Evolutionary conservation across 139 green algal species (phyloP), one percentile per base, ranked within the genome.

Genomic region (Trebouxia sp.): DNA sequence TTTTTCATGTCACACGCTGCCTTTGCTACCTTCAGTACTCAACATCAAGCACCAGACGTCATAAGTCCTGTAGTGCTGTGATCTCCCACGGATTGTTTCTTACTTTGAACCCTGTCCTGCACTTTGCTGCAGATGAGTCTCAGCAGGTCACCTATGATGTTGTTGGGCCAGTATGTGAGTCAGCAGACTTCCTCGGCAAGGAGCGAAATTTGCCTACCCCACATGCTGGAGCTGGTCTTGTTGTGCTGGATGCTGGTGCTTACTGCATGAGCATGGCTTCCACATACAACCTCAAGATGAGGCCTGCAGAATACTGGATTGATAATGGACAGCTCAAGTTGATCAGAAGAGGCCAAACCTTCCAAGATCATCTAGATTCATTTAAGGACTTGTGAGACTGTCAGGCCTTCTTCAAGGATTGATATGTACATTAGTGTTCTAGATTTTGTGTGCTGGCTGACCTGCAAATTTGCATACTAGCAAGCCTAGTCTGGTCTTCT

Each of bases 201-300:
- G 95, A 95, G 66, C 89, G 87, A 28, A 10, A 39, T 9, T 77
- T 92, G 47, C 35, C 77, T 24, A 89, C 83, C 15, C 88, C 88
- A 32, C 5, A 22, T 0, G 76, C 86, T 24, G 93, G 94, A 65
- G 88, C 88, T 55, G 94, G 93, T 38, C 72, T 98, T 32, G 92
- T 98, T 39, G 95, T 98, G 74, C 93, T 96, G 85, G 95, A 98
- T 80, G 92, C 95, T n/a, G 81, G 81, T 15, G 95, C 95, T 7
- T 98, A 98, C 85, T 98, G 95, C 89, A 98, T 98, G 95, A 88
- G 94, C 75, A 99, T 99, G 95, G 95, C 96, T 0, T 98, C 93
- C 79, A 97, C 92, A 10, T 99, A 99, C 89, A 99, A 99, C 90
- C 91, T 99, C 48, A 96, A 97, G 89, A 97, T 99, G 93, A 80